Base-by-base conservation (phyloP, 306 rosid species). In the Trichosanthes cucumerina region DNA sequence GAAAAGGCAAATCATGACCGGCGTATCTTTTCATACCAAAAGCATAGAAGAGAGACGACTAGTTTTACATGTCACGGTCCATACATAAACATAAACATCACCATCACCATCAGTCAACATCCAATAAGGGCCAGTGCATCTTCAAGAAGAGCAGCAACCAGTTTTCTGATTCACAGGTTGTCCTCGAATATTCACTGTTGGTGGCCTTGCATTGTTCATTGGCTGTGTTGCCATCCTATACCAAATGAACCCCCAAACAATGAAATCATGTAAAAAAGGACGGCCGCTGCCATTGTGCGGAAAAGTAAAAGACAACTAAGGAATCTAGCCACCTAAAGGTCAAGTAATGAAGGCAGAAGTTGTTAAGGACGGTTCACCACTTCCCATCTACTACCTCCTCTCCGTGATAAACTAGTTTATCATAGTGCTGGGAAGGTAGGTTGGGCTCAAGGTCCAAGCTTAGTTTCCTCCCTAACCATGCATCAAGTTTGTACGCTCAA, bases 221-320 rank as follows among this genome's bases (percentile, higher is more conserved):
- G 99, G 99, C 80, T 95, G 99, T 83, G 93, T 95, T 34, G 99
- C 99, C 99, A 95, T 95, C 92, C 99, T 95, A 86, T 81, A 75
- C 21, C 33, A 77, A 52, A 80, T 33, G 19, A 56, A 63, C 57
- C 59, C 50, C 39, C 44, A 65, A 36, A 18, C 7, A 38, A 38
- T 66, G 31, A 38, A 19, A n/a, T 66, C 21, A 3, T 36, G 49
- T 13, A 3, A 66, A 24, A 65, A 38, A 9, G 50, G 28, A 28
- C 7, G 38, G 49, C 50, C 4, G 9, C 36, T 9, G 33, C 10
- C 50, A 9, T 16, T 64, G 0, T 1, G 6, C 0, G 5, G 24
- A 34, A 19, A 64, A 64, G 18, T 64, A 39, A 64, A 9, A 38
- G 49, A 47, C 44, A 66, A 11, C 28, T 14, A 23, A 68, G 8